These are phyloP conservation scores for Fonsecaea multimorphosa DNA, from an alignment of 2,329 filamentous ascomycete genomes.

Conservation along the genomic window DNA sequence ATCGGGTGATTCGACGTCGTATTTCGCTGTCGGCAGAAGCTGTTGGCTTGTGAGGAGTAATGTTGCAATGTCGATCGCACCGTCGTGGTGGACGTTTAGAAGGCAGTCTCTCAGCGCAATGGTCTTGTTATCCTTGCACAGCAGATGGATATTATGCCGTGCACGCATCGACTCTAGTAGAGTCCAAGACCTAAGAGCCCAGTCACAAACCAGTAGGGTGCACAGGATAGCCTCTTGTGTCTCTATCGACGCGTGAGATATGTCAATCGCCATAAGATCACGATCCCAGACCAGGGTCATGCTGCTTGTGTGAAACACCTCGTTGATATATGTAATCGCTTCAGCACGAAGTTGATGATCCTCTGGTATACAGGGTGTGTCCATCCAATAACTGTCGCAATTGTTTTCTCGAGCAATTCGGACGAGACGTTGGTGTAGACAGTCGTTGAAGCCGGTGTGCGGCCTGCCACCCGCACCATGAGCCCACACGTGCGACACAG, in stretches of 20 bases:
- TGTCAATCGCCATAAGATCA: constrained; percentile 41
- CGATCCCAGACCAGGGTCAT: constrained; percentile 39
- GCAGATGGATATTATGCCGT: constrained; percentile 5
- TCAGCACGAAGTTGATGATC: constrained; percentile 39
- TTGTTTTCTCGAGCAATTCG: constrained; percentile 32
- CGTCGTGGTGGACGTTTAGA: constrained; percentile 2
- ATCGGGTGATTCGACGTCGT: neutral
- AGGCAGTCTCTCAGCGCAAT: constrained; percentile 17
- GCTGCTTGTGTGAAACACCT: constrained; percentile 37
- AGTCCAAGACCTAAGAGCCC: constrained; percentile 42
- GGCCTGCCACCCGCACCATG: neutral
- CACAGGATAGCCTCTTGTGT: constrained; percentile 34
- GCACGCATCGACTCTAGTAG: constrained; percentile 38
- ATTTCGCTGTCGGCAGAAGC: neutral
- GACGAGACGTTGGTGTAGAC: constrained; percentile 40
- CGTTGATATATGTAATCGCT: constrained; percentile 40
- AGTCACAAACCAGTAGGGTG: constrained; percentile 39
- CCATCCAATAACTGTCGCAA: constrained; percentile 44
- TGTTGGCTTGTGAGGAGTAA: constrained; percentile 16
- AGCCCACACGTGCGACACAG: neutral
- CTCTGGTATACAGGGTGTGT: constrained; percentile 42
- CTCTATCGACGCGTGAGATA: constrained; percentile 26
- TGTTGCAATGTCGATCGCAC: constrained; percentile 19
- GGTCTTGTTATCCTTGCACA: constrained; percentile 20
- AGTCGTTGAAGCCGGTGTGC: constrained; percentile 30